Conservation (phyloP, 306 rosid species). For the Quercus agrifolia region DNA sequence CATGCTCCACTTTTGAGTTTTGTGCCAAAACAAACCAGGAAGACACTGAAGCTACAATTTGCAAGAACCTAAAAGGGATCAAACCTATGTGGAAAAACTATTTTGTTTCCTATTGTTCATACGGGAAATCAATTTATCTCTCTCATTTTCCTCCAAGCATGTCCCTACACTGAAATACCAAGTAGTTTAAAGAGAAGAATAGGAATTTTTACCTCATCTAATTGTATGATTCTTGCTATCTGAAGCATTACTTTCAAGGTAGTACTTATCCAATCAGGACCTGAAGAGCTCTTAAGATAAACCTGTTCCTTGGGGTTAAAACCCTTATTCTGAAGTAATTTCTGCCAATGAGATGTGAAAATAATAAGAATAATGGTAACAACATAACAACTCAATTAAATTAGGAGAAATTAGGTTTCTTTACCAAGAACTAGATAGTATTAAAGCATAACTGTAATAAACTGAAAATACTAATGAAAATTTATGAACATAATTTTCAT, state of each 20-base stretch:
- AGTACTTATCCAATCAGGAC: conserved; percentile 30
- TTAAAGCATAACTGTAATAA: background rate
- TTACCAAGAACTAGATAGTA: background rate
- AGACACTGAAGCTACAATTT: background rate
- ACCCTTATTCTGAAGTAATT: conserved; percentile 56
- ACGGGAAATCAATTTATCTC: background rate
- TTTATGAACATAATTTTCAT: background rate
- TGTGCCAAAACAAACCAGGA: conserved; percentile 13
- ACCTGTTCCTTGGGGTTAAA: conserved; percentile 52
- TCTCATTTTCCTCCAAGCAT: background rate
- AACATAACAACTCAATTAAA: conserved; percentile 16
- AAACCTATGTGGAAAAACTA: background rate
- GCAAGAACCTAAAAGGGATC: conserved; percentile 3
- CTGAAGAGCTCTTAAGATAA: conserved; percentile 30
- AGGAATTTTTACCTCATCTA: conserved; percentile 68
- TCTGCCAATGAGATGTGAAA: conserved; percentile 39
- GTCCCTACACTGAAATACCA: conserved; percentile 8
- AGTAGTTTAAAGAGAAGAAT: conserved; percentile 18
- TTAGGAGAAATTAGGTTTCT: background rate
- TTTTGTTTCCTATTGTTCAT: background rate
- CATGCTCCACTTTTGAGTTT: conserved; percentile 16
- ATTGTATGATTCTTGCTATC: conserved; percentile 60
- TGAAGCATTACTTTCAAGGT: conserved; percentile 52
- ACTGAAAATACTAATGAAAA: background rate
- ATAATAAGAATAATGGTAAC: conserved; percentile 2